Conservation (phyloP, 164 flowering plant species). For the Macadamia integrifolia region DNA sequence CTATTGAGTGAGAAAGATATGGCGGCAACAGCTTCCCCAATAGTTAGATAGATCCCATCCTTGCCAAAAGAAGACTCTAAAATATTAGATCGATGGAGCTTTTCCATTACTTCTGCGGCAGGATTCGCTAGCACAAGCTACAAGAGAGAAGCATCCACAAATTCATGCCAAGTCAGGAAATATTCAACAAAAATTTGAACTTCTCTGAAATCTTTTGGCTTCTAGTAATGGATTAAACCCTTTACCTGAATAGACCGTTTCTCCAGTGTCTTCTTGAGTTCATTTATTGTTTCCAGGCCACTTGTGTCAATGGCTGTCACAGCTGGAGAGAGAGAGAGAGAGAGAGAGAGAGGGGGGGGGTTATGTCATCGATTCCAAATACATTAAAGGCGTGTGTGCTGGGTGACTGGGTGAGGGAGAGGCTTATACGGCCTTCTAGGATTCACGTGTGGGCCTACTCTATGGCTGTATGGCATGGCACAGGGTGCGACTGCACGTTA, state of each 20-base stretch:
- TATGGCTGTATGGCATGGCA: no score
- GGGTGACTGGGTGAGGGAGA: no score
- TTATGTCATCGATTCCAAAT: no score
- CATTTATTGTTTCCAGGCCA: constrained; percentile 56
- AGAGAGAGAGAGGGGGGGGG: no score
- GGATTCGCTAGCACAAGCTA: constrained; percentile 81
- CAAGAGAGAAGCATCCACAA: background rate
- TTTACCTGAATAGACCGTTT: constrained; percentile 63
- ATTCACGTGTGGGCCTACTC: no score
- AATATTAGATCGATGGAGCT: constrained; percentile 47
- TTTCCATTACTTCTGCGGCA: constrained; percentile 70
- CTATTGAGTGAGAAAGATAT: constrained; percentile 54
- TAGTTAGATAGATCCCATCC: constrained; percentile 59
- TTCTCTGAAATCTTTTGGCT: background rate
- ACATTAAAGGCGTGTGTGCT: no score
- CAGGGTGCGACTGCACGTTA: no score
- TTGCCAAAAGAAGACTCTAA: constrained; percentile 47
- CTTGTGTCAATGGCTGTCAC: constrained; percentile 91
- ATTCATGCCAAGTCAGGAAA: background rate
- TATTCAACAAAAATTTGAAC: background rate
- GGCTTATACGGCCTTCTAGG: no score
- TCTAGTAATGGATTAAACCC: background rate
- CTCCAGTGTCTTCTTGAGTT: constrained; percentile 58
- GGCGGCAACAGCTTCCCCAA: constrained; percentile 71
- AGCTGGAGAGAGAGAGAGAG: constrained; percentile 33